phyloP scores from a whole-genome alignment of 371 early-diverging fungal species.

The Apophysomyces elegans region DNA sequence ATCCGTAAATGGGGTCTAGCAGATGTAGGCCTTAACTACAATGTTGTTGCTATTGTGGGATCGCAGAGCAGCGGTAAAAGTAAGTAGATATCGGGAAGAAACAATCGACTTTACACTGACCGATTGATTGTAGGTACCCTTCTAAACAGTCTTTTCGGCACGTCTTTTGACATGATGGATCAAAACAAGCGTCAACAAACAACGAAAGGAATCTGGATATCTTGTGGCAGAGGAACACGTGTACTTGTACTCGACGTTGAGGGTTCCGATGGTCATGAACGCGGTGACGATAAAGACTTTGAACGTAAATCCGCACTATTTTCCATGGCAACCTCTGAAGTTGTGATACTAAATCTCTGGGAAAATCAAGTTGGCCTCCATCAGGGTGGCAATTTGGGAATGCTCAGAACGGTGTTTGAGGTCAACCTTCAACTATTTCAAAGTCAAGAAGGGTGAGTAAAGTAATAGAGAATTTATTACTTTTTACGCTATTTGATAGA shows the following conservation, averaged over 20 bases:
- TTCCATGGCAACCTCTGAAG: constrained; percentile 94
- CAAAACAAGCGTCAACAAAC: constrained; percentile 87
- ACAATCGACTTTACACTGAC: no score
- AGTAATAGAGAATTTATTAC: not conserved
- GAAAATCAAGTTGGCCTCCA: constrained; percentile 97
- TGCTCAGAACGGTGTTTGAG: constrained; percentile 97
- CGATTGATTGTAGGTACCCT: no score
- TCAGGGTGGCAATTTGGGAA: constrained; percentile 99
- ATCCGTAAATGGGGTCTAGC: constrained; percentile 86
- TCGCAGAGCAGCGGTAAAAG: constrained; percentile 98
- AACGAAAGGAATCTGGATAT: constrained; percentile 97
- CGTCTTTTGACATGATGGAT: constrained; percentile 93
- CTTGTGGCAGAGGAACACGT: constrained; percentile 81
- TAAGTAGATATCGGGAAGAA: no score
- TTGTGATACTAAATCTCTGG: constrained; percentile 97
- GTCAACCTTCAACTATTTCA: constrained; percentile 97
- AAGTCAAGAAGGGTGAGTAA: constrained; percentile 58
- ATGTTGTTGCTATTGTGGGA: constrained; percentile 97
- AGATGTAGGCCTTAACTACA: constrained; percentile 92
- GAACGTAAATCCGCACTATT: constrained; percentile 98
- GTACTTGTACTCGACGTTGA: constrained; percentile 97
- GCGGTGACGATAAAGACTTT: constrained; percentile 98
- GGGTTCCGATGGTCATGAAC: constrained; percentile 98
- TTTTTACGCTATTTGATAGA: not conserved
- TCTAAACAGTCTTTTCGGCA: constrained; percentile 92